Conservation (phyloP, 768 basidiomycete species). For the Pholiota microspora region DNA sequence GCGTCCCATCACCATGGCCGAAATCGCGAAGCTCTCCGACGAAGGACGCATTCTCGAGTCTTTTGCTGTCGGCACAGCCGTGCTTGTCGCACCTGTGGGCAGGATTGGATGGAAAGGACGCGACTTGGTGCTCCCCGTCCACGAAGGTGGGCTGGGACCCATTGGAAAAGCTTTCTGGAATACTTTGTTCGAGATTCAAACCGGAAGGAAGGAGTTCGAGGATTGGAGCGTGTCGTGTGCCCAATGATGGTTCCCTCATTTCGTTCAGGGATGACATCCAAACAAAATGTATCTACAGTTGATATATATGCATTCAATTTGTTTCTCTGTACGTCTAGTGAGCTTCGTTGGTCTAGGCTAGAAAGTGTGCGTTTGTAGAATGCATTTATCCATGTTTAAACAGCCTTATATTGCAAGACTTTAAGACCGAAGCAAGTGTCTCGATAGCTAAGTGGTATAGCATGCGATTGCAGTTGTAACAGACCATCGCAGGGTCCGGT, state of each 20-base stretch:
- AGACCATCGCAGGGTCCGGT: neutral
- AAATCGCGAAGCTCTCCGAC: slow-evolving; percentile 45
- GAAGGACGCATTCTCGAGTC: slow-evolving; percentile 66
- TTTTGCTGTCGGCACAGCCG: slow-evolving; percentile 80
- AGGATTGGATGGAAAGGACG: slow-evolving; percentile 50
- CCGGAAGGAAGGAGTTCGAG: slow-evolving; percentile 58
- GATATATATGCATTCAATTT: neutral
- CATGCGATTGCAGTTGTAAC: neutral
- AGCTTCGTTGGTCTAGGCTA: too few relatives aligned
- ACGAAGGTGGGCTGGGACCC: slow-evolving; percentile 43
- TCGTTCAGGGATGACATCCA: too few relatives aligned
- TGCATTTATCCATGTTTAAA: too few relatives aligned
- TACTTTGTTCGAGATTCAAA: slow-evolving; percentile 69
- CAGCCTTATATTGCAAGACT: too few relatives aligned
- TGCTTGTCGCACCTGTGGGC: slow-evolving; percentile 61
- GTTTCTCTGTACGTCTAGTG: too few relatives aligned
- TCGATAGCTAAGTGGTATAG: slow-evolving; percentile 1
- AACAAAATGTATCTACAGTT: neutral
- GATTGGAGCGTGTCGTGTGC: slow-evolving; percentile 54
- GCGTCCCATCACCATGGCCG: slow-evolving; percentile 54
- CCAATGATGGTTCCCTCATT: neutral
- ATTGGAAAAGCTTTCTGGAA: slow-evolving; percentile 66
- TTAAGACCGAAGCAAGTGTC: neutral
- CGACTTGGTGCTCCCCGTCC: slow-evolving; percentile 49
- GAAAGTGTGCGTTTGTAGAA: too few relatives aligned